Percentiles rank a stretch among this genome's conserved stretches.
Conservation (phyloP, 129 eudicot species). For the Escallonia rubra region DNA sequence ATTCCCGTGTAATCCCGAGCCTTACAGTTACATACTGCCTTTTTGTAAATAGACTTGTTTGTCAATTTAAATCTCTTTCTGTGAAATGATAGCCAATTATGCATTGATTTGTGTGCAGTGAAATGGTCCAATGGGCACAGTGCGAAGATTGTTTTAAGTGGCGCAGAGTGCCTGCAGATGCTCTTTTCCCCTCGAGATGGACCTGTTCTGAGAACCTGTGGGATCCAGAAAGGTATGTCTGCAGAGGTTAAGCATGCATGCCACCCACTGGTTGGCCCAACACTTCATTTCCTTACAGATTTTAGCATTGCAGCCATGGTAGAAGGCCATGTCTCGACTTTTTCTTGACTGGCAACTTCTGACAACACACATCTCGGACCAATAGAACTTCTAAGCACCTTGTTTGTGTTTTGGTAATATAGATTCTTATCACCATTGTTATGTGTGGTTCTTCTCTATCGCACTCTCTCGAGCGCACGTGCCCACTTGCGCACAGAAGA, state of each 20-base stretch:
- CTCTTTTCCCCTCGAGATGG: slow-evolving; percentile 49
- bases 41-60: not conserved
- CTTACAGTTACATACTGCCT: not conserved
- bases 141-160: slow-evolving; percentile 60
- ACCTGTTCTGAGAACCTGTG: slow-evolving; percentile 41
- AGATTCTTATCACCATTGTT: not conserved
- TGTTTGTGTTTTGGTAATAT: not conserved
- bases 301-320: no score
- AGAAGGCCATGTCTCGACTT: no score
- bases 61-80: not conserved
- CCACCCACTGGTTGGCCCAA: no score
- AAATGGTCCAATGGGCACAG: slow-evolving; percentile 47
- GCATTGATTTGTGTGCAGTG: slow-evolving; percentile 19
- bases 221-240: slow-evolving; percentile 46
- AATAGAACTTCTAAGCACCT: no score
- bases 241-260: no score
- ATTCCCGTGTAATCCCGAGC: no score
- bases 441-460: not conserved
- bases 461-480: not conserved
- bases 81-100: slow-evolving; percentile 6
- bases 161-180: slow-evolving; percentile 52
- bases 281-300: no score
- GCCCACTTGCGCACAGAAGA: not conserved
- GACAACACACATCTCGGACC: no score
- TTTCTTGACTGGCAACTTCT: no score